phyloP scores from a whole-genome alignment of 75 land plant species.

The Selaginella tamariscina region DNA sequence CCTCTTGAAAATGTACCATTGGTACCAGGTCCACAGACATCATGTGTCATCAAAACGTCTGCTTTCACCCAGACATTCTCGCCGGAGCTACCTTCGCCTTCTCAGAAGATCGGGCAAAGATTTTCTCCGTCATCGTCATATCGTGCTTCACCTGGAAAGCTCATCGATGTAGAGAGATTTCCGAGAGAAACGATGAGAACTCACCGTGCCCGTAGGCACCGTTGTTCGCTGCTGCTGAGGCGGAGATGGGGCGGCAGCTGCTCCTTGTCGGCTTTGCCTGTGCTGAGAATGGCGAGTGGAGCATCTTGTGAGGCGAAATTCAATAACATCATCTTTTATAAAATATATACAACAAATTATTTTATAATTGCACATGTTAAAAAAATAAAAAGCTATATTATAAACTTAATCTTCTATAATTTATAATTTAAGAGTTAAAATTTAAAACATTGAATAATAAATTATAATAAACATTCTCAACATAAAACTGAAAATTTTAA shows the following conservation, averaged over 20 bases:
- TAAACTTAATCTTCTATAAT: no score
- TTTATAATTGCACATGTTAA: no score
- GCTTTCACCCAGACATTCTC: constrained; percentile 97
- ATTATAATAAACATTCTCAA: no score
- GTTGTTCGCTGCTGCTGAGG: background rate
- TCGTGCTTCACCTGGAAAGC: constrained; percentile 60
- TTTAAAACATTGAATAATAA: no score
- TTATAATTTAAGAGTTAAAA: no score
- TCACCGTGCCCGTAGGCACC: background rate
- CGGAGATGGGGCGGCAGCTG: background rate
- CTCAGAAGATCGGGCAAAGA: constrained; percentile 63
- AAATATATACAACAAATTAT: no score
- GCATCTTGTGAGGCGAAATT: no score
- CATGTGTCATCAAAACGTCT: constrained; percentile 91
- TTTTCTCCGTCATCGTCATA: constrained; percentile 98
- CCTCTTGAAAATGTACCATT: constrained; percentile 84
- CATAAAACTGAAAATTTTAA: no score
- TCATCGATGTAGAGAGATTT: background rate
- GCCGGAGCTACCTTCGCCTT: constrained; percentile 49
- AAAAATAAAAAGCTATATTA: no score
- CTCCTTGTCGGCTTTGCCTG: background rate
- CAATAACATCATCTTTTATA: no score
- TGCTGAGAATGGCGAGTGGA: background rate
- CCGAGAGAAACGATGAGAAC: background rate
- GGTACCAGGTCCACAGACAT: constrained; percentile 95